Evolutionary conservation across 352 stramenopile species (phyloP), one percentile per base, ranked within the genome.

Genomic region (Phytopythium cucurbitacearum): DNA sequence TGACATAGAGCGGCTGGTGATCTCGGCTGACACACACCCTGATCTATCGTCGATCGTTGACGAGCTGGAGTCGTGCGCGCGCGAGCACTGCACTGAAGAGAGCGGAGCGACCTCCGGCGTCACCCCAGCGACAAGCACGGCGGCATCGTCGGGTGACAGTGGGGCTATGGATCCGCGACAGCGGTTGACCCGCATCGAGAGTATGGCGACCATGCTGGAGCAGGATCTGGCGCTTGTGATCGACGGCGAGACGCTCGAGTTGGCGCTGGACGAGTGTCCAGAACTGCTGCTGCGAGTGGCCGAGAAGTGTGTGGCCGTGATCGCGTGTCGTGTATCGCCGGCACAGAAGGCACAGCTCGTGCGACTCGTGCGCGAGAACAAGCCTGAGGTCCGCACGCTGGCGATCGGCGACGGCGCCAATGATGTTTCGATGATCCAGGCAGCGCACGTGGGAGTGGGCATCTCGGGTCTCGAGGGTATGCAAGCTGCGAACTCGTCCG

Each of bases 361-460:
- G 48, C 68, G 67, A 0, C 59, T 98, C 0, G 93, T 98, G 34
- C 94, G 94, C 21, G 71, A 91, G n/a, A 86, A 94, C 48, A 92
- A 94, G 38, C 79, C 82, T 0, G 70, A 75, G 13, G 69, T 91
- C 3, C 80, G 85, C 35, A 97, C 91, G 13, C 65, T 98, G 1
- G 84, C 89, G 12, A 97, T 98, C 47, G 93, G 95, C 32, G 95
- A 98, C 55, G 95, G 95, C 33, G 95, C 95, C 0, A 98, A 98
- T 59, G 95, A 98, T 62, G 95, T 98, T 0, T 91, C 85, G 16
- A 98, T 98, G 95, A 97, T 98, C 54, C 89, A 98, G 67, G 73
- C 75, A 3, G 92, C 89, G 3, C 87, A 98, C 60, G 86, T 98
- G 4, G 93, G 92, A 44, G 85, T 98, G 32, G 94, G 93, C 8